Conservation (phyloP, 305 asterid species). For the Fraxinus latifolia region DNA sequence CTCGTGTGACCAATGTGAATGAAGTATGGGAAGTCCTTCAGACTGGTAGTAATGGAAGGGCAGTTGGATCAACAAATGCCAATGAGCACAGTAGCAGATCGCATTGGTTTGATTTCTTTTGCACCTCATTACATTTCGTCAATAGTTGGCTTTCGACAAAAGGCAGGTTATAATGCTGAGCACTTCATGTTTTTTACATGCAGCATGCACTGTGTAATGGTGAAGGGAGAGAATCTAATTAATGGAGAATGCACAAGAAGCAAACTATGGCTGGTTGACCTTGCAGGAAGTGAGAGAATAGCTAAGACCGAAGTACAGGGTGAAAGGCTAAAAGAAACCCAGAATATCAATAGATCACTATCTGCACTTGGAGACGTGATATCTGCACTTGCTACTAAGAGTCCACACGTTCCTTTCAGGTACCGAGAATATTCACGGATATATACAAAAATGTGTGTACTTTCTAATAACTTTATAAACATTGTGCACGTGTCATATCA, state of each 20-base stretch:
- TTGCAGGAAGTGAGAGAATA: constrained; percentile 95
- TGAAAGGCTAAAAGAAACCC: constrained; percentile 88
- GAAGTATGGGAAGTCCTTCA: constrained; percentile 92
- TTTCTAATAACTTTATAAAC: background rate
- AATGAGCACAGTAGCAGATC: constrained; percentile 98
- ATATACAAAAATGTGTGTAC: background rate
- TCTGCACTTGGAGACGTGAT: constrained; percentile 98
- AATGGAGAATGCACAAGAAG: constrained; percentile 91
- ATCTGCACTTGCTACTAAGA: constrained; percentile 82
- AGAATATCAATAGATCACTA: constrained; percentile 85
- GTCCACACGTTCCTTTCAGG: constrained; percentile 94
- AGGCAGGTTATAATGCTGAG: constrained; percentile 7
- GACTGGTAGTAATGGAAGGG: constrained; percentile 83
- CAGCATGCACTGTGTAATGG: constrained; percentile 97
- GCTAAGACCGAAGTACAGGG: constrained; percentile 97
- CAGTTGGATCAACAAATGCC: constrained; percentile 80
- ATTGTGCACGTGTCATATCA: background rate
- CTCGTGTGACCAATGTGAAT: constrained; percentile 60
- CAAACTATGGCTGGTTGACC: constrained; percentile 90
- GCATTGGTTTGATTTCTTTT: constrained; percentile 57
- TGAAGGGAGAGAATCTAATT: constrained; percentile 78
- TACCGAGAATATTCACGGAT: background rate
- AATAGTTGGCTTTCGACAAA: background rate
- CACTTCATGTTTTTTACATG: constrained; percentile 19
- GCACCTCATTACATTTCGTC: background rate